These are phyloP conservation scores for Beverwykella pulmonaria DNA, from an alignment of 495 filamentous ascomycete species.

Conservation along the genomic window DNA sequence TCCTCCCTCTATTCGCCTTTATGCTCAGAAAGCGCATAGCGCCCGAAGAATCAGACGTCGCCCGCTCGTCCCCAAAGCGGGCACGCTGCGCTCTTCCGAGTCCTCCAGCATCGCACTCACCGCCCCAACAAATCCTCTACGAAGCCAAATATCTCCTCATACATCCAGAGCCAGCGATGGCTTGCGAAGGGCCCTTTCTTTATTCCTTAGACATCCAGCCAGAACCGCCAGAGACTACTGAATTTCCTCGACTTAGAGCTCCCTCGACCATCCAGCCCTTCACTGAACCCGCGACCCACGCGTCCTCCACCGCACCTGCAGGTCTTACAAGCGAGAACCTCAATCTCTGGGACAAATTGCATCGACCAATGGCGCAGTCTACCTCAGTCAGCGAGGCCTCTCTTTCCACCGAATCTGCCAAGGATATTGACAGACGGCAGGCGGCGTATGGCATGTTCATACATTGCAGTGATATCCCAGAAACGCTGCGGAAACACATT, in stretches of 20 bases:
- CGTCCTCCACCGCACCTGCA: slow-evolving; percentile 15
- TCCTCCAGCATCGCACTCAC: slow-evolving; percentile 8
- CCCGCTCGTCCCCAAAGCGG: slow-evolving; percentile 23
- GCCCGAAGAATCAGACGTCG: slow-evolving; percentile 19
- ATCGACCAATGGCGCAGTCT: slow-evolving; percentile 15
- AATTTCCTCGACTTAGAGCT: slow-evolving; percentile 13
- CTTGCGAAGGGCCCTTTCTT: slow-evolving; percentile 3
- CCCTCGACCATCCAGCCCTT: slow-evolving; percentile 9
- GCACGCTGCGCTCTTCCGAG: slow-evolving; percentile 22
- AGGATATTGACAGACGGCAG: slow-evolving; percentile 18
- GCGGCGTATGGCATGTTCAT: slow-evolving; percentile 21
- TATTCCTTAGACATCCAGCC: slow-evolving; percentile 8
- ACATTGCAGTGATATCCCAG: slow-evolving; percentile 17
- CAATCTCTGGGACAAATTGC: slow-evolving; percentile 18
- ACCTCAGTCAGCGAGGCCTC: slow-evolving; percentile 9
- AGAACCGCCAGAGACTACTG: slow-evolving; percentile 16
- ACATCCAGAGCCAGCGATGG: slow-evolving; percentile 6
- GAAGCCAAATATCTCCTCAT: slow-evolving; percentile 15
- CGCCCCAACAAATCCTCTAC: slow-evolving; percentile 10
- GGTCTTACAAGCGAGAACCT: slow-evolving; percentile 24
- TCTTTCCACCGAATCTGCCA: slow-evolving; percentile 17
- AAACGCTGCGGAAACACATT: slow-evolving; percentile 22
- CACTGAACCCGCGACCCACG: slow-evolving; percentile 11
- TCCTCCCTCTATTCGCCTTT: slow-evolving; percentile 21
- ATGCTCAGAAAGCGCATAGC: slow-evolving; percentile 23